Conservation (phyloP, 805 yeast species). For the Schizosaccharomyces cryophilus region DNA sequence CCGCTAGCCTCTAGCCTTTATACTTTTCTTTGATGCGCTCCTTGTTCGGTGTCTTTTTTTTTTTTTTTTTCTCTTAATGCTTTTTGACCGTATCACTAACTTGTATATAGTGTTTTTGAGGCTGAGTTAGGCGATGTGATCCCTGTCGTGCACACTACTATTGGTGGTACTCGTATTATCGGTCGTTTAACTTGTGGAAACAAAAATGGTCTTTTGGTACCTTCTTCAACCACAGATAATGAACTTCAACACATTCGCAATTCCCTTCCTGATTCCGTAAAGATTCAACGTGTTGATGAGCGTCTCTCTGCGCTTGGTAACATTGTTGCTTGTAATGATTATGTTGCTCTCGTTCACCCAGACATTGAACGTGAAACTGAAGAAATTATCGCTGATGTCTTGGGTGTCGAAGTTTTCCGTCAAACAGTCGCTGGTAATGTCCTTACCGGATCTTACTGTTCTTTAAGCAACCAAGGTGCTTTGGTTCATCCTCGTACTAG, state of each 20-base stretch:
- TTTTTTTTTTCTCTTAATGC: neutral
- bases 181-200: constrained; percentile 95
- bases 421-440: constrained; percentile 98
- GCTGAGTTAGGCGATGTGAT: constrained; percentile 90
- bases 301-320: constrained; percentile 90
- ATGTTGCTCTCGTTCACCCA: constrained; percentile 96
- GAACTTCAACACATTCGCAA: constrained; percentile 93
- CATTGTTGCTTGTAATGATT: constrained; percentile 94
- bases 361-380: constrained; percentile 98
- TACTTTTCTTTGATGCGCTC: neutral
- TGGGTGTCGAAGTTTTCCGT: constrained; percentile 96
- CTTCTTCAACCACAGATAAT: constrained; percentile 94
- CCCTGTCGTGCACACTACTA: constrained; percentile 91
- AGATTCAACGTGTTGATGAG: constrained; percentile 94
- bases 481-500: constrained; percentile 94
- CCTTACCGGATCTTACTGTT: constrained; percentile 85
- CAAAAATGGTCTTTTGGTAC: constrained; percentile 89
- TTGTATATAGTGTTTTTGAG: constrained; percentile 73
- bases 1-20: too few relatives aligned
- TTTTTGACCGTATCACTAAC: neutral
- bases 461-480: constrained; percentile 92
- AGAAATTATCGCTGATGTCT: constrained; percentile 88
- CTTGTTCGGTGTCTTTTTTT: neutral
- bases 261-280: constrained; percentile 81
- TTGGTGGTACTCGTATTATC: constrained; percentile 91